Percentiles rank a stretch among this genome's conserved stretches.
These are phyloP conservation scores for Akanthomyces uredinophilus DNA, from an alignment of 2,329 filamentous ascomycete species.

Conservation along the genomic window DNA sequence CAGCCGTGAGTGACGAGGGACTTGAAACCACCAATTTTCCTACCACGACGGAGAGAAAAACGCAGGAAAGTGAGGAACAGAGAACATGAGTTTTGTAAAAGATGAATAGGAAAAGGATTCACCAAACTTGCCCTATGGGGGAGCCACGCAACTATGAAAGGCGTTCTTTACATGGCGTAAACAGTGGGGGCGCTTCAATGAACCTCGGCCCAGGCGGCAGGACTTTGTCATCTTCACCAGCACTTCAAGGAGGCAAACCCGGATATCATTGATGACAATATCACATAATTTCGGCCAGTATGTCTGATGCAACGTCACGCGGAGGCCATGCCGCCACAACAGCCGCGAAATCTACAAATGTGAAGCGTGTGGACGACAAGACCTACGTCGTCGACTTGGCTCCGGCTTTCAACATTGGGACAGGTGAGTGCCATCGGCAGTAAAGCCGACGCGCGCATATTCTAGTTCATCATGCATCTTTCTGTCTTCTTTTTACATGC, in stretches of 20 bases:
- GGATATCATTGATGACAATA: neutral
- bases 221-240: neutral
- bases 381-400: conserved; percentile 11
- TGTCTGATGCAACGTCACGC: neutral
- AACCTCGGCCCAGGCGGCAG: neutral
- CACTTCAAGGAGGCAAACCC: neutral
- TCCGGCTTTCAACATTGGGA: conserved; percentile 15
- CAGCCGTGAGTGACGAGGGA: too few species aligned
- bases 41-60: too few species aligned
- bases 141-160: too few species aligned
- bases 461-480: neutral
- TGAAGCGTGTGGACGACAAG: neutral
- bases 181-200: neutral
- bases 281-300: neutral
- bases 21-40: too few species aligned
- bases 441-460: too few species aligned
- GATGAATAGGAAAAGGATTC: too few species aligned
- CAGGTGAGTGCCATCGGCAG: neutral
- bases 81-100: too few species aligned
- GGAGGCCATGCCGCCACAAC: neutral
- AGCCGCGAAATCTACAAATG: neutral
- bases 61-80: too few species aligned
- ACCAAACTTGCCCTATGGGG: too few species aligned
- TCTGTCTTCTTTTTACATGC: neutral
- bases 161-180: neutral